A percentile compares a stretch with the other conserved stretches of the same genome.
Evolutionary conservation across 176 grass and related monocot genomes (phyloP).

Genomic region (Carex cristatella): DNA sequence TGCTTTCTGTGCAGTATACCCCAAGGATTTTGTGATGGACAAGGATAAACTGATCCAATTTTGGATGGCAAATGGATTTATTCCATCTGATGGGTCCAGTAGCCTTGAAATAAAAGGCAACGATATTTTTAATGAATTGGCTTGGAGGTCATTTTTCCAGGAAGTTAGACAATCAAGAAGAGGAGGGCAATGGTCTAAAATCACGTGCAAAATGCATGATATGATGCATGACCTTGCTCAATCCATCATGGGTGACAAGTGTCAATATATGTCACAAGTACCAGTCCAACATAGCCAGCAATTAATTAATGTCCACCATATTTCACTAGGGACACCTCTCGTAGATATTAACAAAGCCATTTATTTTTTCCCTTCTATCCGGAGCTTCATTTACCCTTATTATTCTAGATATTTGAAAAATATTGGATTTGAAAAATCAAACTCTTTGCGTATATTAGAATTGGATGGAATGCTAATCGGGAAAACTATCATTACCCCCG

Average conservation of each 20-base stretch:
- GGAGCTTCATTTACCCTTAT: not conserved
- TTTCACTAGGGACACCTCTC: not conserved
- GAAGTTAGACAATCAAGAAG: not conserved
- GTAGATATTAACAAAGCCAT: not conserved
- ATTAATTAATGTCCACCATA: not conserved
- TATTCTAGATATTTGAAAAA: not conserved
- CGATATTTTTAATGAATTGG: constrained; percentile 17
- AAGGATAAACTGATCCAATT: constrained; percentile 24
- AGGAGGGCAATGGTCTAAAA: not conserved
- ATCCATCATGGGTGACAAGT: not conserved
- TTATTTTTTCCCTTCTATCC: not conserved
- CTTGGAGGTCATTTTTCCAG: constrained; percentile 24
- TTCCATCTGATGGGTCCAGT: not conserved
- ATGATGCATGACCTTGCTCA: constrained; percentile 19
- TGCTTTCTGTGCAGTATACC: constrained; percentile 26
- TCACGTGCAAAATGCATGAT: constrained; percentile 29
- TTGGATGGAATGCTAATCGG: not conserved
- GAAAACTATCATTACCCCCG: not conserved
- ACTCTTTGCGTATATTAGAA: constrained; percentile 10
- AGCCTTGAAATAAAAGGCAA: not conserved
- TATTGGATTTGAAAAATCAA: constrained; percentile 19
- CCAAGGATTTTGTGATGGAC: constrained; percentile 23
- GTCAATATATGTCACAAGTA: not conserved
- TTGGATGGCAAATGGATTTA: constrained; percentile 30
- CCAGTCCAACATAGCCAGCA: not conserved